A percentile compares a stretch with the other conserved stretches of the same genome.
Evolutionary conservation across 148 eudicot genomes (phyloP).

Genomic region (Selenicereus undatus): DNA sequence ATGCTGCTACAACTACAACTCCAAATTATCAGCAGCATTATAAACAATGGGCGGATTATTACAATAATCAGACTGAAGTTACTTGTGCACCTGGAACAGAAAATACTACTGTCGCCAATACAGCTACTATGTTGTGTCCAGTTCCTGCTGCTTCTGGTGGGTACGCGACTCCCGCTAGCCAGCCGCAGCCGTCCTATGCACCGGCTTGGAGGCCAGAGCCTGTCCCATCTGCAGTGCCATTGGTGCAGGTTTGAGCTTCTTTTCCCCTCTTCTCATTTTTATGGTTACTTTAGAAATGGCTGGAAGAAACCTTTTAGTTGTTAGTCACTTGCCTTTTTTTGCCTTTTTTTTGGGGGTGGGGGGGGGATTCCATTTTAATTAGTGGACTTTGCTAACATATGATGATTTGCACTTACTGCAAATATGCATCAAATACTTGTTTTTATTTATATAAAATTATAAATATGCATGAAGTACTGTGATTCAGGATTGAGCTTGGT

Average conservation of each 20-base stretch:
- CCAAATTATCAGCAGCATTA: constrained; percentile 73
- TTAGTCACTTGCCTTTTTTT: neutral
- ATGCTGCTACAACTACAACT: constrained; percentile 45
- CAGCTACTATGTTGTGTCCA: constrained; percentile 46
- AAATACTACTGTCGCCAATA: constrained; percentile 48
- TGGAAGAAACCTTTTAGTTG: neutral
- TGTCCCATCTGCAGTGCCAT: constrained; percentile 45
- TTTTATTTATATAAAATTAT: neutral
- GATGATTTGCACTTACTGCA: neutral
- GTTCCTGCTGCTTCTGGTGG: constrained; percentile 56
- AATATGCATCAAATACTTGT: neutral
- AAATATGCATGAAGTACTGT: neutral
- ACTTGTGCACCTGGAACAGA: constrained; percentile 99
- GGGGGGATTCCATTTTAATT: too few relatives aligned
- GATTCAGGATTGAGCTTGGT: neutral
- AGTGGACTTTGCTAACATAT: neutral
- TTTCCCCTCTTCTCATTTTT: neutral
- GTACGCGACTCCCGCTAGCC: constrained; percentile 52
- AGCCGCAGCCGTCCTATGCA: constrained; percentile 51
- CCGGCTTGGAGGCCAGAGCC: constrained; percentile 71
- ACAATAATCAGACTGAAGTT: constrained; percentile 83
- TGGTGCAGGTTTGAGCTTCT: constrained; percentile 60
- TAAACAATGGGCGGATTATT: constrained; percentile 97
- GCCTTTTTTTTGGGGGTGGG: too few relatives aligned
- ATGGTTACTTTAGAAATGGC: neutral